Percentiles rank a stretch among this genome's conserved stretches.
Evolutionary conservation across 495 filamentous ascomycete genomes (phyloP).

Genomic region (Aspergillus haitiensis): DNA sequence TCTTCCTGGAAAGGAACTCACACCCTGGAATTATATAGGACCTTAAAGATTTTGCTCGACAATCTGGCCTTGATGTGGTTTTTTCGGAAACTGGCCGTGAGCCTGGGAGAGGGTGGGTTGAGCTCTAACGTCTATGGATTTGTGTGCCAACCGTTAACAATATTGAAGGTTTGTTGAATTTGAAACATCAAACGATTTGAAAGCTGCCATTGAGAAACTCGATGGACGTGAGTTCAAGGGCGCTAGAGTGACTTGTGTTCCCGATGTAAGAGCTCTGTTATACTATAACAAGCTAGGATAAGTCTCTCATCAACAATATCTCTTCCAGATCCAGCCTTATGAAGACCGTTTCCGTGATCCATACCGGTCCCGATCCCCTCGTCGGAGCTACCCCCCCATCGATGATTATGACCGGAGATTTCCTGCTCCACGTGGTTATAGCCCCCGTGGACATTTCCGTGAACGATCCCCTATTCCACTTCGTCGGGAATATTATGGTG

Average conservation of each 20-base stretch:
- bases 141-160: constrained; percentile 31
- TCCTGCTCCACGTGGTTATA: constrained; percentile 75
- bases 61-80: constrained; percentile 94
- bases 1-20: constrained; percentile 46
- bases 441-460: constrained; percentile 81
- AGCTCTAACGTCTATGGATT: constrained; percentile 12
- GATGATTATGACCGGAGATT: constrained; percentile 78
- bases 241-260: constrained; percentile 72
- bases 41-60: constrained; percentile 98
- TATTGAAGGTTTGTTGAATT: constrained; percentile 88
- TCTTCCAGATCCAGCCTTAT: constrained; percentile 53
- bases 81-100: constrained; percentile 96
- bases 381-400: constrained; percentile 64
- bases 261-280: constrained; percentile 66
- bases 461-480: constrained; percentile 73
- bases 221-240: constrained; percentile 92
- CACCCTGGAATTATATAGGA: constrained; percentile 63
- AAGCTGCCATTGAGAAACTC: constrained; percentile 87
- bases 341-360: constrained; percentile 71
- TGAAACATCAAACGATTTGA: constrained; percentile 86
- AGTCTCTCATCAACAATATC: constrained; percentile 34
- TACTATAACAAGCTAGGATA: constrained; percentile 20
- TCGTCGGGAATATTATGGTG: constrained; percentile 82
- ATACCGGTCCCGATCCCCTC: constrained; percentile 73
- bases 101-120: constrained; percentile 84